Evolutionary conservation across 768 basidiomycete genomes (phyloP).

Genomic region (Tricholoma flavovirens): DNA sequence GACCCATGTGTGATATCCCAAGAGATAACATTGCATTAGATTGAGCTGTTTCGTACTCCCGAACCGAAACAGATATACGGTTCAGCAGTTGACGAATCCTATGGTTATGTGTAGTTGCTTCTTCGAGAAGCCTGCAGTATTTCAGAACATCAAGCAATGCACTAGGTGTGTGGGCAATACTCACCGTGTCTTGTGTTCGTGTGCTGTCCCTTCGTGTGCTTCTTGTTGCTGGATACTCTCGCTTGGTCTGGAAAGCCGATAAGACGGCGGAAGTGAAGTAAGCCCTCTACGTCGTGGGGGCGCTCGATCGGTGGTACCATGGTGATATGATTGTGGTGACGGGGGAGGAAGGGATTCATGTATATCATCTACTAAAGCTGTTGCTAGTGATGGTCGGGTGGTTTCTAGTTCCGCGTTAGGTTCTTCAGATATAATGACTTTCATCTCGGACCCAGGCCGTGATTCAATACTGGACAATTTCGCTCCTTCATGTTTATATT

Average conservation of each 20-base stretch:
- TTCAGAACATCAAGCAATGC: neutral
- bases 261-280: conserved; percentile 21
- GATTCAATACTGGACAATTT: neutral
- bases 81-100: conserved; percentile 65
- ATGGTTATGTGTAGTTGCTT: conserved; percentile 55
- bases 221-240: conserved; percentile 32
- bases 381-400: conserved; percentile 7
- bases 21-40: conserved; percentile 43
- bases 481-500: neutral
- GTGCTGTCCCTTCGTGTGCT: conserved; percentile 46
- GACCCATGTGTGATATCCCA: conserved; percentile 38
- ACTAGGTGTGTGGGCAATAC: conserved; percentile 15
- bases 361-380: neutral
- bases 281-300: conserved; percentile 21
- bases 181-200: conserved; percentile 53
- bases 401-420: conserved; percentile 4
- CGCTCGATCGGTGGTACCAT: conserved; percentile 30
- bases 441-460: conserved; percentile 4
- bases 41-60: conserved; percentile 62
- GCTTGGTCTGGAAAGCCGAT: conserved; percentile 17
- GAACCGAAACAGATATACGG: conserved; percentile 52
- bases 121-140: conserved; percentile 49
- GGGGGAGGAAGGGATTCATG: neutral
- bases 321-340: conserved; percentile 23
- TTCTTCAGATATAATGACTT: conserved; percentile 7